Percentiles rank a stretch among this genome's conserved stretches.
phyloP scores from a whole-genome alignment of 1,284 basidiomycete genomes.

The Trametes hirsuta region DNA sequence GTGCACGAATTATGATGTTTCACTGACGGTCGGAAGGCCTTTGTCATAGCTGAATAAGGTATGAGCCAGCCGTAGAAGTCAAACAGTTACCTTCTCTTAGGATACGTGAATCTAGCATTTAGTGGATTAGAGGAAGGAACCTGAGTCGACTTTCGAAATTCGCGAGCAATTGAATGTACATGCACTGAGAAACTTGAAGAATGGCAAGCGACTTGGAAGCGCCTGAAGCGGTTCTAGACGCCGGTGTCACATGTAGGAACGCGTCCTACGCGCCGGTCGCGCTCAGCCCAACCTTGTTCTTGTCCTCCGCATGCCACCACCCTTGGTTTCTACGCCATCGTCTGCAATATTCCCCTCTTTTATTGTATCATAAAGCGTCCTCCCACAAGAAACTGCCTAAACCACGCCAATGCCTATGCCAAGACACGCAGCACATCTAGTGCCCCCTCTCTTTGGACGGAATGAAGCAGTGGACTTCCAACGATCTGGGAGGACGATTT shows the following conservation, averaged over 20 bases:
- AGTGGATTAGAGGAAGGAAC: too few relatives aligned
- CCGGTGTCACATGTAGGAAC: neutral
- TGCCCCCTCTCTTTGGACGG: slow-evolving; percentile 32
- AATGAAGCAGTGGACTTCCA: slow-evolving; percentile 27
- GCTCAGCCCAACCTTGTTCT: neutral
- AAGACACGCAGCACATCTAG: slow-evolving; percentile 16
- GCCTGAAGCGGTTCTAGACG: neutral
- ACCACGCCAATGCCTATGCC: neutral
- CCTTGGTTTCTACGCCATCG: neutral
- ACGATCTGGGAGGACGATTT: slow-evolving; percentile 28
- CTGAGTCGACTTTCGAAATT: too few relatives aligned
- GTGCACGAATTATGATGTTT: too few relatives aligned
- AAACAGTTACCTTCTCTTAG: too few relatives aligned
- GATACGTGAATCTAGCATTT: too few relatives aligned
- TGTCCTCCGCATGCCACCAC: neutral
- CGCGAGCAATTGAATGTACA: too few relatives aligned
- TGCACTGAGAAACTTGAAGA: too few relatives aligned
- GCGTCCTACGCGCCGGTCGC: neutral
- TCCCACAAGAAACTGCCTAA: neutral
- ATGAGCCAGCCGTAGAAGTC: too few relatives aligned
- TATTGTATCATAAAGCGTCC: too few relatives aligned
- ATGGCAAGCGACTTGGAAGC: neutral
- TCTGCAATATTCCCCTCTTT: too few relatives aligned
- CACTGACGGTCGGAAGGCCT: too few relatives aligned
- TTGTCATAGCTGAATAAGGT: too few relatives aligned